Evolutionary conservation across 2,329 filamentous ascomycete species (phyloP).

Genomic region (Claviceps maximensis): DNA sequence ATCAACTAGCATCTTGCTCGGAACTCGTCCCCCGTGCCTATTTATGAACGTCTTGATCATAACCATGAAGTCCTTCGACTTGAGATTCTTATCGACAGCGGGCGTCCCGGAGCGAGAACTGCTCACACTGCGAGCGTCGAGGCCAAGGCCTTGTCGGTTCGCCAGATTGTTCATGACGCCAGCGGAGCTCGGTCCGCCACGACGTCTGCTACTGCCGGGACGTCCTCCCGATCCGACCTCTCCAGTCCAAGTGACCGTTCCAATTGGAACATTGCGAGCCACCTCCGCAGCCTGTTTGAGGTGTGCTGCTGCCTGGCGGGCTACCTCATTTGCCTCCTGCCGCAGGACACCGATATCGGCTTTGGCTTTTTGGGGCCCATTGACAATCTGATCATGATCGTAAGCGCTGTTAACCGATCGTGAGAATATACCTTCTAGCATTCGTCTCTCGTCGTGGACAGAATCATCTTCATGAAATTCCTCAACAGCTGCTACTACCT

Average conservation of each 20-base stretch:
- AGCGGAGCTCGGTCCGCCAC: constrained; percentile 39
- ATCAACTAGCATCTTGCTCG: constrained; percentile 76
- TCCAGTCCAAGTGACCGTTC: constrained; percentile 89
- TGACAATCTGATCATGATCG: constrained; percentile 85
- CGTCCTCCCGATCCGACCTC: constrained; percentile 65
- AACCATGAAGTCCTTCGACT: constrained; percentile 49
- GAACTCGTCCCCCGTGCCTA: constrained; percentile 62
- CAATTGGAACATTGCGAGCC: constrained; percentile 60
- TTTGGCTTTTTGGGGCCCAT: constrained; percentile 55
- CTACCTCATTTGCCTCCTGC: constrained; percentile 67
- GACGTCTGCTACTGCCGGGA: constrained; percentile 42
- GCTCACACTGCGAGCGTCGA: constrained; percentile 27
- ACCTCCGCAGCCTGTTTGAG: constrained; percentile 61
- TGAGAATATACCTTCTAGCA: constrained; percentile 83
- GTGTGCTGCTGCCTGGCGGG: constrained; percentile 62
- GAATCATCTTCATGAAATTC: constrained; percentile 43
- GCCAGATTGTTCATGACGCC: constrained; percentile 44
- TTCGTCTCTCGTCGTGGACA: constrained; percentile 51
- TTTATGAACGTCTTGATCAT: constrained; percentile 70
- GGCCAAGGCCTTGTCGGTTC: constrained; percentile 38
- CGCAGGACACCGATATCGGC: constrained; percentile 70
- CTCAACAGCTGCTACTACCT: constrained; percentile 51
- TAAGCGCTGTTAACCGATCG: constrained; percentile 81
- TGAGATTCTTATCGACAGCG: constrained; percentile 25
- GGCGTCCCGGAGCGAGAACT: constrained; percentile 35